Evolutionary conservation across 805 yeast species (phyloP).

Genomic region (Lipomyces chichibuensis): DNA sequence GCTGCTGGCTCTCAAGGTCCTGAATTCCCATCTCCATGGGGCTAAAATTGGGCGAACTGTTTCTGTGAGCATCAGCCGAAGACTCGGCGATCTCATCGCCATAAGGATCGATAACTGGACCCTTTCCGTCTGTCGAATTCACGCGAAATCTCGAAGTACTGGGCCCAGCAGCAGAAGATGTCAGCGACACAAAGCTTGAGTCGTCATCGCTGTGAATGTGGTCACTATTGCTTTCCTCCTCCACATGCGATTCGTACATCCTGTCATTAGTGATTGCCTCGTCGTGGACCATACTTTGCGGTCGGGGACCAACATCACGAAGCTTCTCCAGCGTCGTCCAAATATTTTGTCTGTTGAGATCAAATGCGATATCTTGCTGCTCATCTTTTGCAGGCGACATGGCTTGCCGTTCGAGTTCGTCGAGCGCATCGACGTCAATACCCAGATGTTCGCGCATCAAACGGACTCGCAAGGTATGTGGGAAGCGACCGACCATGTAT

Average conservation of each 20-base stretch:
- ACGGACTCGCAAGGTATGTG: conserved; percentile 84
- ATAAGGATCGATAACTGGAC: neutral
- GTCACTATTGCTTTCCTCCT: conserved; percentile 18
- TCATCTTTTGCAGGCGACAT: neutral
- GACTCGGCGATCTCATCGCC: neutral
- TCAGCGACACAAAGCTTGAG: neutral
- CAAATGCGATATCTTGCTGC: conserved; percentile 8
- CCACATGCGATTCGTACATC: conserved; percentile 24
- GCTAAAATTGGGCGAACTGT: neutral
- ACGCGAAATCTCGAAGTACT: neutral
- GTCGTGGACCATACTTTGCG: conserved; percentile 7
- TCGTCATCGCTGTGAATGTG: conserved; percentile 6
- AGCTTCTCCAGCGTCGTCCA: conserved; percentile 23
- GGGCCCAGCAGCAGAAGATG: conserved; percentile 3
- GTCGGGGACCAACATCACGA: conserved; percentile 9
- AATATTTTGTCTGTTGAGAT: conserved; percentile 20
- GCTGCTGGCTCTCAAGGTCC: neutral
- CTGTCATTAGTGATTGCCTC: conserved; percentile 19
- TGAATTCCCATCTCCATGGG: neutral
- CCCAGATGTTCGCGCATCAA: conserved; percentile 97
- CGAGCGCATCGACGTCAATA: conserved; percentile 84
- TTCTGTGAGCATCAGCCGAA: neutral
- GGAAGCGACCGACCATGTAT: conserved; percentile 80
- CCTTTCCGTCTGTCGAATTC: neutral
- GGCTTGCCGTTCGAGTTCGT: conserved; percentile 76